Evolutionary conservation across 345 rosid genomes (phyloP).

Genomic region (Cardamine chenopodiifolia): DNA sequence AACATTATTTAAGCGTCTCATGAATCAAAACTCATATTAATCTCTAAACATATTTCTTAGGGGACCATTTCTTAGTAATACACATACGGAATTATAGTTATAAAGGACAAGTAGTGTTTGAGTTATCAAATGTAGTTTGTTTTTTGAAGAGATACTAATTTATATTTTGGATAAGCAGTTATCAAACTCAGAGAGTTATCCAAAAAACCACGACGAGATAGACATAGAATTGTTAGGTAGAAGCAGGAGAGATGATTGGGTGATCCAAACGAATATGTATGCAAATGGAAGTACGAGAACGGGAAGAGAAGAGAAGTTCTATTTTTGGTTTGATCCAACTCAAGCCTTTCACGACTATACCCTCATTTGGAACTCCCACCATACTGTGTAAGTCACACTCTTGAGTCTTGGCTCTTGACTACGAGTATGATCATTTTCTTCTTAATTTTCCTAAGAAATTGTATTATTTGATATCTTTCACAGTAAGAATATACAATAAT

Average conservation of each 20-base stretch:
- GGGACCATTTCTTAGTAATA: no score
- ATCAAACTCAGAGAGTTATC: slow-evolving; percentile 72
- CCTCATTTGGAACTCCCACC: slow-evolving; percentile 88
- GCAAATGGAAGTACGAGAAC: slow-evolving; percentile 75
- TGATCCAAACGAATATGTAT: slow-evolving; percentile 77
- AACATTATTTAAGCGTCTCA: not conserved
- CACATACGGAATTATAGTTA: not conserved
- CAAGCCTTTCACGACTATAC: slow-evolving; percentile 71
- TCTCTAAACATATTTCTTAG: not conserved
- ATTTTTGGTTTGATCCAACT: slow-evolving; percentile 93
- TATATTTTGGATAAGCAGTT: slow-evolving; percentile 45
- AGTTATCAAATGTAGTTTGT: not conserved
- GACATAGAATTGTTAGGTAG: slow-evolving; percentile 86
- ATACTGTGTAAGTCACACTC: slow-evolving; percentile 60
- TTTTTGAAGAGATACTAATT: slow-evolving; percentile 10
- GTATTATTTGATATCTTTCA: not conserved
- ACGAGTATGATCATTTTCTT: not conserved
- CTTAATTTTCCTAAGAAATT: not conserved
- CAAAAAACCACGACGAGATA: slow-evolving; percentile 85
- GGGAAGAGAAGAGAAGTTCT: slow-evolving; percentile 91
- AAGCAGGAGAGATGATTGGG: slow-evolving; percentile 82
- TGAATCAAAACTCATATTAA: not conserved
- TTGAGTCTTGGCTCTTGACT: slow-evolving; percentile 11
- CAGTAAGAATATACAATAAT: not conserved
- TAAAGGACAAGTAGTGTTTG: not conserved